Conservation (phyloP, 2,329 filamentous ascomycete species). For the Gyromitra esculenta region DNA sequence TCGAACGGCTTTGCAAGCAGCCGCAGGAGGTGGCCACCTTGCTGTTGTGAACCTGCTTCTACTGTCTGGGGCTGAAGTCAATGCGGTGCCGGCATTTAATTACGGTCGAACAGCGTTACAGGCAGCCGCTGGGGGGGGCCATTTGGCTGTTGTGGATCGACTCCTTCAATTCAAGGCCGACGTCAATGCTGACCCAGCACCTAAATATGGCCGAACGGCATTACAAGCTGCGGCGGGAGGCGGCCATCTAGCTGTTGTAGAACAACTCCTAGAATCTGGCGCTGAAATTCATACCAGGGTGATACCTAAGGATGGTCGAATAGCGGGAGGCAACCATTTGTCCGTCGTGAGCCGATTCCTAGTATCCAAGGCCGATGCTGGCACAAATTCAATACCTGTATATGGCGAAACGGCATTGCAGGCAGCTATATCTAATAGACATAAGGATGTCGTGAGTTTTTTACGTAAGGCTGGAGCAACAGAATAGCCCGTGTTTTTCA, state of each 20-base stretch:
- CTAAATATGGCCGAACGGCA: constrained; percentile 42
- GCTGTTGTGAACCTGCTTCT: constrained; percentile 39
- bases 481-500: no score
- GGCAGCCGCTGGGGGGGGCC: constrained; percentile 48
- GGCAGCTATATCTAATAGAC: background rate
- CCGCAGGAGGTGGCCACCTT: constrained; percentile 40
- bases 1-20: constrained; percentile 48
- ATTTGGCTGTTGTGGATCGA: constrained; percentile 48
- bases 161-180: background rate
- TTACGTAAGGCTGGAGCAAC: no score
- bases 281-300: constrained; percentile 59
- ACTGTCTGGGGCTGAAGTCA: constrained; percentile 50
- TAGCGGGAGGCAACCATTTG: constrained; percentile 4
- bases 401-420: background rate
- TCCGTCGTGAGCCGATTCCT: constrained; percentile 51
- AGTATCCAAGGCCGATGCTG: background rate
- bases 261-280: constrained; percentile 58
- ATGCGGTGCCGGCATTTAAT: constrained; percentile 60
- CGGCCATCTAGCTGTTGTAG: constrained; percentile 57
- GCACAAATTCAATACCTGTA: background rate
- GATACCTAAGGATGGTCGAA: constrained; percentile 34
- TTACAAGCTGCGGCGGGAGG: constrained; percentile 59
- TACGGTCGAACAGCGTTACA: constrained; percentile 59
- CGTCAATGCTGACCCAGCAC: background rate
- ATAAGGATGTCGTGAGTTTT: no score